Base-by-base conservation (phyloP, 805 yeast genomes). In the Candida peoriensis region DNA sequence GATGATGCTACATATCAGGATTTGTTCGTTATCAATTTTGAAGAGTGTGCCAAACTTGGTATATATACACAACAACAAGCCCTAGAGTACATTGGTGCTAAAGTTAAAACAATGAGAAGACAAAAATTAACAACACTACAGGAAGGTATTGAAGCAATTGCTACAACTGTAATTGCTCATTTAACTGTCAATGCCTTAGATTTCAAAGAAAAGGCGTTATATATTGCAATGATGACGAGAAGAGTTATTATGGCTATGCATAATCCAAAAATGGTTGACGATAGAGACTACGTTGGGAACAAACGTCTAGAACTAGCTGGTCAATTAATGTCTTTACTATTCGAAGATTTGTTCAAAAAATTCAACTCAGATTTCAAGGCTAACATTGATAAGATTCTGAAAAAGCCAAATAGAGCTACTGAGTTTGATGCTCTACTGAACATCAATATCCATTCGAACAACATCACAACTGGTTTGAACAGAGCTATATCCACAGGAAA, bases 401-500 rank as follows among this genome's bases (percentile, higher is more conserved):
- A 87, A 59, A 89, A 88, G 55, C 97, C 97, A 19, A 86, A 90
- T 54, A 74, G 97, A 47, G 90, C 96, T 1, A 83, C 85, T 41
- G 97, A 90, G 56, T 93, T 90, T 53, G 97, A 93, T 61, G 97
- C 98, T 0, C 66, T 90, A 29, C 62, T 90, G 41, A 83, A 86
- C 38, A 87, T 93, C 55, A 83, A 86, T 46, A 87, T 88, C 33
- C 96, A 90, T 58, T 83, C 96, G 5, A 85, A 85, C 52, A 88
- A 89, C 54, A 89, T 93, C 46, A 87, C 98, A 11, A 82, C 83
- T 55, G 98, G 98, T 20, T 67, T 93, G 60, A 89, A 88, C 57
- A 74, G 97, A 53, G 97, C 99, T 28, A 93, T 93, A 31, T 89
- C 97, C 12, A 93, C 99, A 0, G 99, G 99, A 49, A 93, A 93